A percentile compares a stretch with the other conserved stretches of the same genome.
Conservation (phyloP, 164 flowering plant genomes). For the Dillenia suffruticosa region DNA sequence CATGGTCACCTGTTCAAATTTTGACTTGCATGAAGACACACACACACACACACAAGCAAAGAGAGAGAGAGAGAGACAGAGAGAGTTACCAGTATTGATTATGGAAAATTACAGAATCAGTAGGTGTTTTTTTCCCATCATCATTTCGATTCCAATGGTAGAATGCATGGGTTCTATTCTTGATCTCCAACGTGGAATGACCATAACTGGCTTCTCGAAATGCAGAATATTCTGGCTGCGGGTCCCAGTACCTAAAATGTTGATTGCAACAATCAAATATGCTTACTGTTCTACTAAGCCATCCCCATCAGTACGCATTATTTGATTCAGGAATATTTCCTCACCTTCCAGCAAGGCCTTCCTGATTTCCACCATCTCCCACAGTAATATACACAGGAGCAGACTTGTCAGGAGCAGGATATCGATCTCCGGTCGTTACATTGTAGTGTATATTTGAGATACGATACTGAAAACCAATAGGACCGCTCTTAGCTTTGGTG, state of each 20-base stretch:
- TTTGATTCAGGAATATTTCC: background rate
- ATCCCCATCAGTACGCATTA: too few relatives aligned
- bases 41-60: too few relatives aligned
- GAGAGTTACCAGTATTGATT: constrained; percentile 85
- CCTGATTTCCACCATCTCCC: constrained; percentile 99
- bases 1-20: too few relatives aligned
- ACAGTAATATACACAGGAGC: constrained; percentile 96
- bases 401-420: constrained; percentile 73
- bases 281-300: background rate
- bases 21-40: too few relatives aligned
- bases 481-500: too few relatives aligned
- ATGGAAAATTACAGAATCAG: constrained; percentile 59
- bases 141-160: constrained; percentile 93
- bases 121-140: constrained; percentile 67
- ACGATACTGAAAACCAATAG: constrained; percentile 54
- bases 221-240: constrained; percentile 96
- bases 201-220: constrained; percentile 96
- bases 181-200: constrained; percentile 83
- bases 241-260: constrained; percentile 59
- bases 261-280: background rate
- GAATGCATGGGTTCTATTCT: constrained; percentile 86
- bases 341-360: constrained; percentile 87
- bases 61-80: too few relatives aligned
- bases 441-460: constrained; percentile 78
- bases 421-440: constrained; percentile 52